A percentile compares a stretch with the other conserved stretches of the same genome.
phyloP scores from a whole-genome alignment of 2,329 filamentous ascomycete genomes.

The Hypoxylon sp. region DNA sequence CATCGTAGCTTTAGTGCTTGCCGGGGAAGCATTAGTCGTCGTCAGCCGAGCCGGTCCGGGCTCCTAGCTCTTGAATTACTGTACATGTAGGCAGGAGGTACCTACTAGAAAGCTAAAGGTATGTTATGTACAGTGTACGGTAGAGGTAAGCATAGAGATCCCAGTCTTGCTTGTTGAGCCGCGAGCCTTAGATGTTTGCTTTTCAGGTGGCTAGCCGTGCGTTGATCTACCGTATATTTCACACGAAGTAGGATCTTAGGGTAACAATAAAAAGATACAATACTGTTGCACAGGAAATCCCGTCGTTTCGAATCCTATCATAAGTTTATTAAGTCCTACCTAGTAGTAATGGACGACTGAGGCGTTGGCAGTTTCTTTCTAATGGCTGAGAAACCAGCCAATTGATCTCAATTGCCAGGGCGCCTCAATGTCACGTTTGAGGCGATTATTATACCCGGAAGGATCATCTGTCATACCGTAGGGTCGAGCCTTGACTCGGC shows the following conservation, averaged over 20 bases:
- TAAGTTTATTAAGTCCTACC: constrained; percentile 18
- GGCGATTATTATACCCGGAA: constrained; percentile 29
- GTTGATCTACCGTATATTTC: constrained; percentile 10
- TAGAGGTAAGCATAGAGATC: neutral
- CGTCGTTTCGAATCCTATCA: constrained; percentile 32
- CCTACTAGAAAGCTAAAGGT: no score
- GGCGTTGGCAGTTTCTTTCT: constrained; percentile 29
- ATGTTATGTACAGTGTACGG: no score
- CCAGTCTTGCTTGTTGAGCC: constrained; percentile 21
- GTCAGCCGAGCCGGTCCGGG: constrained; percentile 38
- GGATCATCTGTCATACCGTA: constrained; percentile 27
- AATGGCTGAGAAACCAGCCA: constrained; percentile 19
- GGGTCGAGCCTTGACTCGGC: constrained; percentile 9
- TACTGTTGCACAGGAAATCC: constrained; percentile 37
- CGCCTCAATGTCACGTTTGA: constrained; percentile 28
- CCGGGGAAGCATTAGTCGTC: constrained; percentile 34
- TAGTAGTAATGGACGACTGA: constrained; percentile 2
- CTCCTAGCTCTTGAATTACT: constrained; percentile 33
- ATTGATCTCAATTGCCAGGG: constrained; percentile 12
- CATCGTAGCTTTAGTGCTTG: constrained; percentile 21
- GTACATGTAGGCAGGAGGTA: no score
- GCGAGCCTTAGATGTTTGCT: constrained; percentile 29
- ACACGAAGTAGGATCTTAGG: constrained; percentile 27
- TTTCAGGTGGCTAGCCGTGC: constrained; percentile 23
- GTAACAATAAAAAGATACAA: constrained; percentile 29